These are phyloP conservation scores for Orobanche coerulescens DNA, from an alignment of 257 asterid species.

Conservation along the genomic window DNA sequence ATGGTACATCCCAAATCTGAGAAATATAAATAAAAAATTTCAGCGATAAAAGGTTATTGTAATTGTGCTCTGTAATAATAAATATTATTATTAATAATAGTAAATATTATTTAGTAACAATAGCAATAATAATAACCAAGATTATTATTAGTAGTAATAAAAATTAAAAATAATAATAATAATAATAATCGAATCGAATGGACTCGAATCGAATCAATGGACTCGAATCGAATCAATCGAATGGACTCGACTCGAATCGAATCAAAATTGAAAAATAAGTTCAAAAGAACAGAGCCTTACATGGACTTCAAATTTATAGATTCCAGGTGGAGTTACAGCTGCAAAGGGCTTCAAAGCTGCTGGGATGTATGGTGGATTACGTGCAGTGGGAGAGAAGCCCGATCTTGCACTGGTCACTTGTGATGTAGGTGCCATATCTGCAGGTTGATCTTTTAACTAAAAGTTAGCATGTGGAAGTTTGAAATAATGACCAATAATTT, in stretches of 20 bases:
- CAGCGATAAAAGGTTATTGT: slow-evolving; percentile 1
- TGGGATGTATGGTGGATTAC: slow-evolving; percentile 90
- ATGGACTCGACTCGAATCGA: too few relatives aligned
- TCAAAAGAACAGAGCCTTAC: slow-evolving; percentile 20
- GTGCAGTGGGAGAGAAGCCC: slow-evolving; percentile 97
- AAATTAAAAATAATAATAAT: too few relatives aligned
- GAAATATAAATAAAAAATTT: neutral
- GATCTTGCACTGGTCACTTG: slow-evolving; percentile 90
- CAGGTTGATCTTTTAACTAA: slow-evolving; percentile 42
- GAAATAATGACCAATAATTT: neutral
- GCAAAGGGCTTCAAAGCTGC: slow-evolving; percentile 96
- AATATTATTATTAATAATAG: too few relatives aligned
- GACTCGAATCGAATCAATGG: too few relatives aligned
- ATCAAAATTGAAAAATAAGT: too few relatives aligned
- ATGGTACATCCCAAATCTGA: neutral
- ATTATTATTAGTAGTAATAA: too few relatives aligned
- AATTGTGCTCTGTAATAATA: neutral
- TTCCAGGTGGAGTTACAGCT: slow-evolving; percentile 93
- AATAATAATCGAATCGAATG: too few relatives aligned
- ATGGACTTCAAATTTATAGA: slow-evolving; percentile 36
- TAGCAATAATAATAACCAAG: too few relatives aligned
- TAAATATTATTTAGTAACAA: too few relatives aligned
- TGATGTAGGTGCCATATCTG: slow-evolving; percentile 80
- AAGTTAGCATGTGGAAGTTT: neutral
- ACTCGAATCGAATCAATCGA: too few relatives aligned